Base-by-base conservation (phyloP, 108 stramenopile genomes). In the Asterionellopsis glacialis region DNA sequence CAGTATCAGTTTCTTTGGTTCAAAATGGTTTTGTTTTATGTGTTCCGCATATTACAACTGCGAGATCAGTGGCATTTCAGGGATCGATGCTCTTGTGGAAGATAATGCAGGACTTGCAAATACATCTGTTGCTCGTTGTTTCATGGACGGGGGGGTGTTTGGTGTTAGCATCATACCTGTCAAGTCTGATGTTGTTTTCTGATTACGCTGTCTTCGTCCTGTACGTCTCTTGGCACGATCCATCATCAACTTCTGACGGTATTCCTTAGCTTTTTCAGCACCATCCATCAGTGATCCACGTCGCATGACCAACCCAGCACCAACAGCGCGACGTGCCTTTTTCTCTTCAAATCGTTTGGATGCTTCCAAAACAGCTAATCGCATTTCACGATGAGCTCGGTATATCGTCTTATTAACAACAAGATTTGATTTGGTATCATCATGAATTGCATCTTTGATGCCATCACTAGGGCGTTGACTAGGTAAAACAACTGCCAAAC, bases 291-390 rank as follows among this genome's bases (percentile, higher is more conserved):
- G 9, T 1, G 21, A 54, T 54, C 67, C 67, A 15, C 67, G 59
- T 15, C 53, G 62, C 67, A 60, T 68, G 3, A 68, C 38, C 14
- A 68, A 40, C 18, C 51, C 59, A 60, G 42, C 44, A 7, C 28
- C 22, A 23, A 63, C 4, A 19, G 27, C 62, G 43, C 39, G 65
- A 25, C 45, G 44, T 45, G 45, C 49, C 53, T 65, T 62, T 65
- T 82, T 73, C 61, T 80, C 76, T 44, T 85, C 84, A 11, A 82
- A 81, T 41, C 73, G 59, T 52, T 74, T 80, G 11, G 70, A 73
- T 41, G 81, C 79, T 24, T 80, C 74, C 23, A 81, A 49, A 24
- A 86, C 68, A 38, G 80, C 74, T 55, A 75, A 72, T 9, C 85
- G 65, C 75, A 82, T 72, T 23, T 73, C 61, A 40, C 79, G 75